Evolutionary conservation across 768 basidiomycete species (phyloP), one percentile per base, ranked within the genome.

Genomic region (Boletus rubroflammeus): DNA sequence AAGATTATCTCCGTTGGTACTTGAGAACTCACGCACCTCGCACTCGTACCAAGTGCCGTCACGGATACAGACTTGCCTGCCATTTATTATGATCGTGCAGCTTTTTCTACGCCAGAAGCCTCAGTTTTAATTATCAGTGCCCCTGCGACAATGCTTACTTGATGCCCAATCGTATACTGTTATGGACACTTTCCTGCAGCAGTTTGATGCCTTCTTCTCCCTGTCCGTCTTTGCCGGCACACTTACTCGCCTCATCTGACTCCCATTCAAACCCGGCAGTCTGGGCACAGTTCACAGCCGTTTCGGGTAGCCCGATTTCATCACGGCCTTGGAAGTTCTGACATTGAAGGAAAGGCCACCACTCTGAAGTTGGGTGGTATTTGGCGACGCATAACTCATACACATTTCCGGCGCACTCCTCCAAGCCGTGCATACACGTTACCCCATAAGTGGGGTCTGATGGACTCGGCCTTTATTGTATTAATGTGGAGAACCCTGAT

Each of bases 371-470:
- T 23, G 77, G 71, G 23, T 79, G 73, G 56, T 90, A 77, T 66
- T 84, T 82, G 51, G 79, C 75, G 29, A 79, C 87, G 68, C 95
- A 98, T 26, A 97, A 77, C 66, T 97, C 85, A 55, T 97, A 89
- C 17, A 93, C 82, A 72, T 96, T 93, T 40, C 90, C 94, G 14
- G 82, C 82, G 63, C 94, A 97, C 70, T 98, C 94, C 49, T 78
- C 69, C 5, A 74, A 73, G 17, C 93, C 93, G 65, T 96, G 93
- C 76, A 79, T 78, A 72, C 94, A 97, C 32, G 73, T 79, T 29
- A 88, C 81, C n/a, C 93, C 93, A 65, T 86, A 91, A 45, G 76
- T 74, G n/a, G 80, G 72, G 26, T 88, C 84, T 6, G 80, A 78
- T n/a, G 75, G 54, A 65, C 92, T 82, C 26, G 82, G 63, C 51